Evolutionary conservation across 768 basidiomycete genomes (phyloP).

Genomic region (Auricularia cornea): DNA sequence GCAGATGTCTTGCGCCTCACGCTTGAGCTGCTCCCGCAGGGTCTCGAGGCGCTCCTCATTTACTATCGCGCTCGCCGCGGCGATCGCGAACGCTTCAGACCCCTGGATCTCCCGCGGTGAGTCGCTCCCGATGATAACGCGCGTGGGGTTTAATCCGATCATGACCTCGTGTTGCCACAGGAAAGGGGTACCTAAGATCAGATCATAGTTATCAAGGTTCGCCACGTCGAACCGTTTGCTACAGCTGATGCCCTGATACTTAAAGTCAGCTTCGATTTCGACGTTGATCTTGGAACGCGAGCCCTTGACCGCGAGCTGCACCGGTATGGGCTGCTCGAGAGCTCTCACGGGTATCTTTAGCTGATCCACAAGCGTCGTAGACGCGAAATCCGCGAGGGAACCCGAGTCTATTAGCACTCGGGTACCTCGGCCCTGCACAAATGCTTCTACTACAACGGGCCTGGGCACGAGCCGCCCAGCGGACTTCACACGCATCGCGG

Average conservation of each 20-base stretch:
- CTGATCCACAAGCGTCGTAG: constrained; percentile 8
- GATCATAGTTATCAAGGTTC: constrained; percentile 30
- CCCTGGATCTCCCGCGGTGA: not conserved
- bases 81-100: not conserved
- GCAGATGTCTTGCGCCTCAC: not conserved
- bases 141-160: constrained; percentile 17
- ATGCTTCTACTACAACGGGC: constrained; percentile 1
- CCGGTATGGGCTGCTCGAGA: constrained; percentile 3
- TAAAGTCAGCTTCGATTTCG: not conserved
- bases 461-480: constrained; percentile 2
- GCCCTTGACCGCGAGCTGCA: constrained; percentile 9
- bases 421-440: not conserved
- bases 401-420: constrained; percentile 9
- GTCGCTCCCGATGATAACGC: not conserved
- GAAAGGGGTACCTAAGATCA: constrained; percentile 29
- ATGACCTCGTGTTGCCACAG: constrained; percentile 23
- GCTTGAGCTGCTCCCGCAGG: not conserved
- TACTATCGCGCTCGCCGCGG: not conserved
- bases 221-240: constrained; percentile 19
- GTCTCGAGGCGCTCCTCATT: not conserved
- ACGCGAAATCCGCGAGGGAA: constrained; percentile 9
- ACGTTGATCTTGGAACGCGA: constrained; percentile 6
- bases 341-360: not conserved
- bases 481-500: constrained; percentile 2
- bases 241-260: constrained; percentile 4